Evolutionary conservation across 2,329 filamentous ascomycete species (phyloP), one percentile per base, ranked within the genome.

Genomic region (Penicillium sp.): DNA sequence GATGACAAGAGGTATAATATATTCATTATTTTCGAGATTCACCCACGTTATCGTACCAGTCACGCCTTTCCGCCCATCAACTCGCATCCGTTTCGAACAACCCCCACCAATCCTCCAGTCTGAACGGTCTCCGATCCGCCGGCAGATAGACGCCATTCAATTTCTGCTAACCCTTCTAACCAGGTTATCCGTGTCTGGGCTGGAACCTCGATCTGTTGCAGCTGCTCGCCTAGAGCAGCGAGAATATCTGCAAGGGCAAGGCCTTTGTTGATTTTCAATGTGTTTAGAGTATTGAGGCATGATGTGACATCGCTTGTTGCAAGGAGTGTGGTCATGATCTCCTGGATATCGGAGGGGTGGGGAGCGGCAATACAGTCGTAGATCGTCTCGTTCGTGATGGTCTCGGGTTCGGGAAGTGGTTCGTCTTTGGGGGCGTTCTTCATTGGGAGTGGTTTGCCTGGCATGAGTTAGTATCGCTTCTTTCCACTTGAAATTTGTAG

Each of bases 361-460:
- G 95, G 95, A 1, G 94, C 94, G 8, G 95, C 95, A 73, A 99
- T 96, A 78, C 95, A 99, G 78, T 93, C 93, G 83, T 97, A 99
- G 73, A 99, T 98, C 7, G 88, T 90, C 21, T 91, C 92, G 75
- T 97, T 91, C 41, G 91, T 97, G 68, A 97, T 97, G 68, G 92
- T 86, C 63, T 98, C 94, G 46, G 92, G 86, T 59, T 90, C 83
- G 30, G 93, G 81, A 7, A 79, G 71, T 23, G 82, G 79, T 17
- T 85, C 83, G 5, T 86, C 77, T 74, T 87, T 88, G 35, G 88
- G 84, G 2, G 79, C 84, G 69, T 86, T 82, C 70, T 84, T 87
- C 46, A 84, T 77, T 58, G 86, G 85, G 29, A 93, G 80, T 0
- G 90, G 91, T 46, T 88, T 91, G 71, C 88, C 88, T 90, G 61